Base-by-base conservation (phyloP, 2,329 filamentous ascomycete species). In the Ophiocordyceps australis region DNA sequence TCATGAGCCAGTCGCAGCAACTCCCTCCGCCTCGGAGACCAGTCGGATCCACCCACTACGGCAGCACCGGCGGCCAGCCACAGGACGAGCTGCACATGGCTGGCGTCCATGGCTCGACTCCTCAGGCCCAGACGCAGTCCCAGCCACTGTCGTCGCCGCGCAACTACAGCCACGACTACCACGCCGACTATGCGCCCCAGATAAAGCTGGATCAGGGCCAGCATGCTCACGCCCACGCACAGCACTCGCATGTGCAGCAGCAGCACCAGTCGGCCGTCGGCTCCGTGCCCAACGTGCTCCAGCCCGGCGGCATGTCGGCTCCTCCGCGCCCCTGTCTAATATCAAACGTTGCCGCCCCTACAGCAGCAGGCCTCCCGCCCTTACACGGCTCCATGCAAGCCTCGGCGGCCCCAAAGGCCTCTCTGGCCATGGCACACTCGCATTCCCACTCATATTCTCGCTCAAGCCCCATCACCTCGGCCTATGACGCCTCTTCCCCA, bases 391-490 rank as follows among this genome's bases (percentile, higher is more conserved):
- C 72, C 42, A 10, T 10, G 17, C 17, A 19, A 10, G 73, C 72
- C 42, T 58, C 64, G 13, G 16, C 70, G 15, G 69, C 75, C 22
- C 67, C 72, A 25, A 74, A 77, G 43, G 67, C 75, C 14, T 64
- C 72, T 22, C 57, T 78, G 41, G 69, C 55, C 47, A 49, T 65
- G 46, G n/a, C n/a, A n/a, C n/a, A n/a, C n/a, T 64, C 75, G 22
- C 80, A 86, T 47, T 68, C 62, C 44, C 80, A 86, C 46, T 67
- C 62, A 44, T 86, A 92, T 52, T 85, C 85, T 24, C 69, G 80
- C 40, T 89, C 82, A 30, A 93, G 82, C 49, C 82, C 83, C 26
- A 71, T 74, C 23, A 58, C 58, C 26, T 52, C 55, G 31, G 72
- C 66, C 45, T 66, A 73, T 32, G 46, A 51, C 23, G 46, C 57